Evolutionary conservation across 2,329 filamentous ascomycete genomes (phyloP).

Genomic region (Periconia sp.): DNA sequence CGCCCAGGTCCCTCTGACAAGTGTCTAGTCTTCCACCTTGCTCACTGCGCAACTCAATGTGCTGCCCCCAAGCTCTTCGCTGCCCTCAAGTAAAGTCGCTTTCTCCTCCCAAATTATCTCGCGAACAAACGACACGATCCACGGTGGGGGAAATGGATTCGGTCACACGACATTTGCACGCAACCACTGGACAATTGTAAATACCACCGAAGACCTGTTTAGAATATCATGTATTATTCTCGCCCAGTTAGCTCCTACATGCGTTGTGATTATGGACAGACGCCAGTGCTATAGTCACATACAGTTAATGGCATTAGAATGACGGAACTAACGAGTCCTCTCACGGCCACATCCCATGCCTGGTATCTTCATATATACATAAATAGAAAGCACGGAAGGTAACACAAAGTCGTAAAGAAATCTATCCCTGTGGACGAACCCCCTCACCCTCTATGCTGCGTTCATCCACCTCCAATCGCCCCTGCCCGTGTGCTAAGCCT

Average conservation of each 20-base stretch:
- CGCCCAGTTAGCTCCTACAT: not conserved
- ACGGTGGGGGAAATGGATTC: constrained; percentile 17
- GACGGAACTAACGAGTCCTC: too few relatives aligned
- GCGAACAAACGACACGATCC: constrained; percentile 14
- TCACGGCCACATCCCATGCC: too few relatives aligned
- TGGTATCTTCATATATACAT: too few relatives aligned
- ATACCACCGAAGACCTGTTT: constrained; percentile 38
- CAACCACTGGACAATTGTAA: constrained; percentile 36
- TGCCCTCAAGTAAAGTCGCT: constrained; percentile 74
- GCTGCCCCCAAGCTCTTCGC: constrained; percentile 96
- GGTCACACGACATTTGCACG: constrained; percentile 25
- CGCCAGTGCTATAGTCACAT: not conserved
- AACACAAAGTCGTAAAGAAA: not conserved
- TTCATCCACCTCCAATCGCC: constrained; percentile 37
- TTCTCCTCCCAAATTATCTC: constrained; percentile 9
- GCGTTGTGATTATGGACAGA: not conserved
- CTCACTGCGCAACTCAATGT: constrained; percentile 90
- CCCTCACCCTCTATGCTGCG: constrained; percentile 10
- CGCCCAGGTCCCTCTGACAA: constrained; percentile 8
- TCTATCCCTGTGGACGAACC: not conserved
- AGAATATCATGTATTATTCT: constrained; percentile 40
- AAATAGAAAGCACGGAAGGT: not conserved
- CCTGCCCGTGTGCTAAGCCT: constrained; percentile 50
- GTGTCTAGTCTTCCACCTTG: constrained; percentile 88
- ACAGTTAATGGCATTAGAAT: not conserved